Evolutionary conservation across 1,284 basidiomycete genomes (phyloP), one percentile per base, ranked within the genome.

Genomic region (Sanghuangporus weigelae): DNA sequence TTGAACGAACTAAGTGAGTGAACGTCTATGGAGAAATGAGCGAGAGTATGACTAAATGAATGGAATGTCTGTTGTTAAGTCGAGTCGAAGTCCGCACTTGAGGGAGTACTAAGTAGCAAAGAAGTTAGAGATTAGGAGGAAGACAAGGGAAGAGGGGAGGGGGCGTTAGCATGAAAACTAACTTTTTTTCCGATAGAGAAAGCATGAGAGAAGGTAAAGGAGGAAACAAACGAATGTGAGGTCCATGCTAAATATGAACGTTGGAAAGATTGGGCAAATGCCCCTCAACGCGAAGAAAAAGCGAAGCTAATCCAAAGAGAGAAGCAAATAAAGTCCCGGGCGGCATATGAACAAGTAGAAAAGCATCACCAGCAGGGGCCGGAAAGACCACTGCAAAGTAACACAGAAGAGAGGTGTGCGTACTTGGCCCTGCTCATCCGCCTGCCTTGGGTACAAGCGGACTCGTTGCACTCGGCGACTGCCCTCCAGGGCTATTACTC

Each of bases 361-460:
- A 54, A 39, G 36, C 53, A 54, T n/a, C 26, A 3, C n/a, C n/a
- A 46, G 44, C 44, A 46, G 16, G 44, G 12, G 3, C 35, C 53
- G 36, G 26, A 31, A 31, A 31, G 26, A 31, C 26, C 26, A 39
- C 31, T 19, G 31, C 26, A 42, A 46, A 46, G 12, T 1, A 46
- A 11, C 40, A 42, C n/a, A 42, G 0, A 42, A 31, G 5, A 31
- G 26, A 31, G 3, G 3, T 31, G 26, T 31, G 26, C 3, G 26
- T 31, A 31, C 2, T 31, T 4, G 26, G 26, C 26, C 7, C 6
- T 23, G n/a, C 16, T 57, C 44, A 36, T n/a, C 58, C 51, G 16
- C 42, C 57, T 10, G 38, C 44, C 51, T 53, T 60, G 42, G 58
- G 63, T 44, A 64, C 57, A 39, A 64, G 53, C 51, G 63, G 63